Conservation (phyloP, 2,329 filamentous ascomycete genomes). For the Sporothrix humicola region DNA sequence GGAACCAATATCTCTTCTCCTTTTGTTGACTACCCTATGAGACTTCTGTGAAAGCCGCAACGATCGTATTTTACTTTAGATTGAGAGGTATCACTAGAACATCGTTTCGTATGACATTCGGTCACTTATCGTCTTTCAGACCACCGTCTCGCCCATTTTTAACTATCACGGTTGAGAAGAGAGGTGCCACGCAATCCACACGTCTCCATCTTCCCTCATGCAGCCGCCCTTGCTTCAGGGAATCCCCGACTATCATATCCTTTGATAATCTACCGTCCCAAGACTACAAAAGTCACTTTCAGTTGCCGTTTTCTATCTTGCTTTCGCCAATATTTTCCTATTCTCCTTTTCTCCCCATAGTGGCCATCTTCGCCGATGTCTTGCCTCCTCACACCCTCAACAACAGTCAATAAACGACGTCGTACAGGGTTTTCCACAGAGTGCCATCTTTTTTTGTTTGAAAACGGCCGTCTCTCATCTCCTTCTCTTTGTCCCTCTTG, state of each 20-base stretch:
- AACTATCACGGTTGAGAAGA: too few species aligned
- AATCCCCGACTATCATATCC: not conserved
- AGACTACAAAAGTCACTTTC: not conserved
- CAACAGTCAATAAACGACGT: not conserved
- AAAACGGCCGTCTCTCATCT: too few species aligned
- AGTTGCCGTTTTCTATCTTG: not conserved
- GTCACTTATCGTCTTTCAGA: too few species aligned
- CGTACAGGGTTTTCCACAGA: not conserved
- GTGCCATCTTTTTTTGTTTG: too few species aligned
- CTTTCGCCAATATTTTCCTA: constrained; percentile 12
- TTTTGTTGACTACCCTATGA: too few species aligned
- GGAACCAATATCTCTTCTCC: not conserved
- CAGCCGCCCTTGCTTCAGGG: not conserved
- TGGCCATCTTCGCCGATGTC: not conserved
- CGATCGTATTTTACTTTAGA: too few species aligned
- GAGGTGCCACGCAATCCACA: too few species aligned
- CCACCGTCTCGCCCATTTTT: too few species aligned
- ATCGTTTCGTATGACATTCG: too few species aligned
- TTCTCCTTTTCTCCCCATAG: not conserved
- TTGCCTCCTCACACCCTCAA: not conserved
- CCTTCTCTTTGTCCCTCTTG: not conserved
- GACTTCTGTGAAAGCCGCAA: too few species aligned
- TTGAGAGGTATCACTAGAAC: too few species aligned
- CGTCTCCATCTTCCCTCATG: not conserved
- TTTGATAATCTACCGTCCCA: not conserved